Percentiles rank a stretch among this genome's conserved stretches.
These are phyloP conservation scores for Trichoderma sp. DNA, from an alignment of 2,329 filamentous ascomycete species.

Conservation along the genomic window DNA sequence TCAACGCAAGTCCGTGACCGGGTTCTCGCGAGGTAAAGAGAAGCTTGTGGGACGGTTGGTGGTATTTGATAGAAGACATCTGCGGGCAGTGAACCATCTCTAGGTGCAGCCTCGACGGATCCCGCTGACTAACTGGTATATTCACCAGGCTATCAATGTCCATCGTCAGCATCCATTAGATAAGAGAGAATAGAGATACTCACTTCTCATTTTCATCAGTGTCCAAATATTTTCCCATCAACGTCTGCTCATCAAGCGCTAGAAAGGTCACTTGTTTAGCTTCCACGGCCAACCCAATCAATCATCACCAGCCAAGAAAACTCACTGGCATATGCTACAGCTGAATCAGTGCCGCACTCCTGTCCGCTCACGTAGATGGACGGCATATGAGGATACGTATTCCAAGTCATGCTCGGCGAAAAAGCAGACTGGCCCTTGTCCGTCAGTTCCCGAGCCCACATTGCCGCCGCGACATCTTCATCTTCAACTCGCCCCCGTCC, in stretches of 20 bases:
- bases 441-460: constrained; percentile 47
- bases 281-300: background rate
- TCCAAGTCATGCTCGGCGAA: constrained; percentile 37
- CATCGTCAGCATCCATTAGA: background rate
- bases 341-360: constrained; percentile 47
- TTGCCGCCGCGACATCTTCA: constrained; percentile 38
- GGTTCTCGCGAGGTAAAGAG: constrained; percentile 48
- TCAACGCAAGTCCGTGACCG: constrained; percentile 40
- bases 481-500: constrained; percentile 35
- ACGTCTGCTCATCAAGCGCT: constrained; percentile 43
- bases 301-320: constrained; percentile 24
- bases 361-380: constrained; percentile 48
- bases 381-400: constrained; percentile 41
- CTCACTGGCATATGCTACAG: constrained; percentile 52
- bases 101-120: background rate
- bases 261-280: background rate
- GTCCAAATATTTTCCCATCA: constrained; percentile 49
- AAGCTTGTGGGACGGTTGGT: constrained; percentile 47
- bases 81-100: constrained; percentile 46
- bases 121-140: constrained; percentile 31
- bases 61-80: constrained; percentile 54
- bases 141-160: background rate
- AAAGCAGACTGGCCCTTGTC: constrained; percentile 48
- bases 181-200: constrained; percentile 16
- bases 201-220: constrained; percentile 50